Conservation (phyloP, 192 early-diverging fungal genomes). For the Entrophospora sp. region DNA sequence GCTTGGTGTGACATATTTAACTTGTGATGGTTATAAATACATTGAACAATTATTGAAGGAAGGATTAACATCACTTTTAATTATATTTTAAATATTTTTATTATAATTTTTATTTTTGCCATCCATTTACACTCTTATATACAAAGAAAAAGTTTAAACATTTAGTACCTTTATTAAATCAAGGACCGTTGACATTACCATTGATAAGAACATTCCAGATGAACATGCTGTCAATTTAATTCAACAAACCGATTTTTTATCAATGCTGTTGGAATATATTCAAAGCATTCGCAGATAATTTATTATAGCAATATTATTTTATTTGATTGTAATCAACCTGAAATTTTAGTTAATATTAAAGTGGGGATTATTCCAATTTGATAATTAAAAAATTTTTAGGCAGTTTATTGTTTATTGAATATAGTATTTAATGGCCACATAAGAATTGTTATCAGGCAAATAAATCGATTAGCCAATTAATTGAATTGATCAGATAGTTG, state of each 20-base stretch:
- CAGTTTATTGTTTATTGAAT: slow-evolving; percentile 55
- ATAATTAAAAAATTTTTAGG: slow-evolving; percentile 23
- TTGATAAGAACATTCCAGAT: slow-evolving; percentile 57
- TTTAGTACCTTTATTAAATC: slow-evolving; percentile 27
- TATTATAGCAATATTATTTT: not conserved
- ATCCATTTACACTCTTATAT: too few relatives aligned
- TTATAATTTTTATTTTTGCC: slow-evolving; percentile 22
- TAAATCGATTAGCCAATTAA: not conserved
- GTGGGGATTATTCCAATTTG: slow-evolving; percentile 39
- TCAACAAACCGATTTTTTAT: slow-evolving; percentile 38
- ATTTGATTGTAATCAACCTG: slow-evolving; percentile 7
- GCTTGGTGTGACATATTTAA: slow-evolving; percentile 57
- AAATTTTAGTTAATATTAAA: slow-evolving; percentile 40
- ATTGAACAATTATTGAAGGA: slow-evolving; percentile 33
- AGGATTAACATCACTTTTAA: slow-evolving; percentile 25
- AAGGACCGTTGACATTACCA: slow-evolving; percentile 41
- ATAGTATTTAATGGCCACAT: slow-evolving; percentile 47
- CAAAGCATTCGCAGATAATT: slow-evolving; percentile 44
- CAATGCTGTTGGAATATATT: slow-evolving; percentile 31
- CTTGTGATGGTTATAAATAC: slow-evolving; percentile 39
- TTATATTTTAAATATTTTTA: not conserved
- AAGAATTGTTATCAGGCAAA: slow-evolving; percentile 34
- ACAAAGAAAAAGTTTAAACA: slow-evolving; percentile 37
- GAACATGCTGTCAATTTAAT: slow-evolving; percentile 43
- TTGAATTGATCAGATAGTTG: not conserved